phyloP scores from a whole-genome alignment of 345 rosid species.

The Isatis tinctoria region DNA sequence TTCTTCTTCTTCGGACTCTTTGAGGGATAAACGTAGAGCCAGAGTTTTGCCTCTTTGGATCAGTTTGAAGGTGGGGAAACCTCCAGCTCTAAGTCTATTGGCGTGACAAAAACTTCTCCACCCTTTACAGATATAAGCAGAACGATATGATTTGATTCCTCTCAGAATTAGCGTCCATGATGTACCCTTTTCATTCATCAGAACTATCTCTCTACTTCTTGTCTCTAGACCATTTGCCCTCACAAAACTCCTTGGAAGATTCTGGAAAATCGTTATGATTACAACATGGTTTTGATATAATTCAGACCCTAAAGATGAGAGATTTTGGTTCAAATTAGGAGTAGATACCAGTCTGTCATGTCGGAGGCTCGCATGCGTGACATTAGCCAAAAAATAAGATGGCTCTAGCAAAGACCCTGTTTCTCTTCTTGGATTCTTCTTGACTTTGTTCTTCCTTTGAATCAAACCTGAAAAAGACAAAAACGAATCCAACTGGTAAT shows the following conservation, averaged over 20 bases:
- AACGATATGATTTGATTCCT: neutral
- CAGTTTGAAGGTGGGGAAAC: slow-evolving; percentile 6
- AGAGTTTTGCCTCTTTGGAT: neutral
- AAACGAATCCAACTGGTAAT: neutral
- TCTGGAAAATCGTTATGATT: neutral
- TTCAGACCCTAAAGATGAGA: neutral
- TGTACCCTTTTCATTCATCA: neutral
- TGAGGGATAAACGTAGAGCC: neutral
- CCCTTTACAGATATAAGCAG: neutral
- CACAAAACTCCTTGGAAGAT: neutral
- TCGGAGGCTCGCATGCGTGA: neutral
- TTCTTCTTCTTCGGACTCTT: neutral
- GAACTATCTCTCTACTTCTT: neutral
- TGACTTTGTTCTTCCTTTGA: neutral
- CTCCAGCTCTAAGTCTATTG: slow-evolving; percentile 7
- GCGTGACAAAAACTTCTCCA: slow-evolving; percentile 14
- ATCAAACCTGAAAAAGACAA: neutral
- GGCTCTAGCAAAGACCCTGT: neutral
- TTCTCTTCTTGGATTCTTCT: neutral
- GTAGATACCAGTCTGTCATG: neutral
- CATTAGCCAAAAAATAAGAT: neutral
- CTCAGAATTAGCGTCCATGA: neutral
- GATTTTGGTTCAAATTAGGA: neutral
- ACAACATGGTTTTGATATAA: neutral
- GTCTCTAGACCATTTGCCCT: neutral